These are phyloP conservation scores for Stemphylium beticola DNA, from an alignment of 2,329 filamentous ascomycete genomes.

Conservation along the genomic window DNA sequence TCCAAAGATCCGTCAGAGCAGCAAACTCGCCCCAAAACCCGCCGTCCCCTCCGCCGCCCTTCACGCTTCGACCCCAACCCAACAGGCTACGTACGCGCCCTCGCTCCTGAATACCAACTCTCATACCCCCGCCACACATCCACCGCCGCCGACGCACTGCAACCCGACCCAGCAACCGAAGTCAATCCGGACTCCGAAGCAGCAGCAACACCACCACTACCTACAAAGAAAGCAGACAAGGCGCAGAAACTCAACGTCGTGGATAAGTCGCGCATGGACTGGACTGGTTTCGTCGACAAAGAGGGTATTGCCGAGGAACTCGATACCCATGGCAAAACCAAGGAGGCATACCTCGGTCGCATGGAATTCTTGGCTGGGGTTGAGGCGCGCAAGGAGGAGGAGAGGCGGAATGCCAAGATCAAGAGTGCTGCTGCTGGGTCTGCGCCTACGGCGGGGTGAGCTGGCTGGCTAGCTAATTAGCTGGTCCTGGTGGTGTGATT, in stretches of 20 bases:
- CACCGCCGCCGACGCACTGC: not conserved
- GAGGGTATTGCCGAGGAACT: slow-evolving; percentile 68
- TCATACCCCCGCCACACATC: slow-evolving; percentile 46
- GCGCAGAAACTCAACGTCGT: slow-evolving; percentile 69
- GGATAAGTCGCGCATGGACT: slow-evolving; percentile 70
- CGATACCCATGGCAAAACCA: slow-evolving; percentile 66
- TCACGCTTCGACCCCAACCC: slow-evolving; percentile 60
- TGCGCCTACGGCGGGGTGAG: slow-evolving; percentile 7
- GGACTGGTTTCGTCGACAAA: slow-evolving; percentile 68
- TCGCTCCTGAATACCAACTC: slow-evolving; percentile 54
- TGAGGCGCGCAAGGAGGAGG: slow-evolving; percentile 62
- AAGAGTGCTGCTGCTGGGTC: slow-evolving; percentile 43
- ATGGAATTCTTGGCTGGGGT: slow-evolving; percentile 68
- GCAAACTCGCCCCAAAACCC: slow-evolving; percentile 25
- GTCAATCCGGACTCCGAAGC: slow-evolving; percentile 23
- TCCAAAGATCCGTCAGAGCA: slow-evolving; percentile 8
- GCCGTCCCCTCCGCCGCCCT: slow-evolving; percentile 50
- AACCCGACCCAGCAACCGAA: slow-evolving; percentile 12
- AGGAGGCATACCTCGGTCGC: slow-evolving; percentile 65
- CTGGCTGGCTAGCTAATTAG: not conserved
- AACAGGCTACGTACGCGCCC: slow-evolving; percentile 53
- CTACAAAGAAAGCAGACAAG: slow-evolving; percentile 42
- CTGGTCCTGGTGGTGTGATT: not conserved
- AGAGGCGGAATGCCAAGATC: slow-evolving; percentile 54
- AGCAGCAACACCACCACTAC: not conserved